These are phyloP conservation scores for Rickenella mellea DNA, from an alignment of 768 basidiomycete species.

Conservation along the genomic window DNA sequence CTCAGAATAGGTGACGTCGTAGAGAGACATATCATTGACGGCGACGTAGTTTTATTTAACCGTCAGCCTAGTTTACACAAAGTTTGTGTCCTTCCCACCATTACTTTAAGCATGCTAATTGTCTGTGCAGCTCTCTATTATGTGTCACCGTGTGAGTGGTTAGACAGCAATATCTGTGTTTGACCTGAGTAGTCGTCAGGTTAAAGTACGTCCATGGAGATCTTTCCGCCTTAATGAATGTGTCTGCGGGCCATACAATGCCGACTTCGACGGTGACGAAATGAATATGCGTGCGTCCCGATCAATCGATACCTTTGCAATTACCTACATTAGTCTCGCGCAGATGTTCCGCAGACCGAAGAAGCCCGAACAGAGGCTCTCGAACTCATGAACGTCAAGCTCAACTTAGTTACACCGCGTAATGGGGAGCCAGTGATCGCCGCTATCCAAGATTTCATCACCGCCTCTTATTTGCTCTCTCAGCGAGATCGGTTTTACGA, in stretches of 20 bases:
- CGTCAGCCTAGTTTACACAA: constrained; percentile 98
- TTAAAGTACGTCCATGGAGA: constrained; percentile 93
- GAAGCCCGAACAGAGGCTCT: constrained; percentile 96
- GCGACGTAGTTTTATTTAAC: constrained; percentile 96
- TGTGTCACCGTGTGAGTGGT: constrained; percentile 81
- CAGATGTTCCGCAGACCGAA: constrained; percentile 98
- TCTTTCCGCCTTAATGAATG: constrained; percentile 97
- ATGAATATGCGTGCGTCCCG: constrained; percentile 88
- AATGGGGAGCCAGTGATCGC: constrained; percentile 99
- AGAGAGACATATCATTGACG: constrained; percentile 90
- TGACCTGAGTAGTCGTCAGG: constrained; percentile 26
- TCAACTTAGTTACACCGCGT: constrained; percentile 94
- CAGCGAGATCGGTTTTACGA: constrained; percentile 89
- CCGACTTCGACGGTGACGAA: constrained; percentile 99
- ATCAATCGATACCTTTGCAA: neutral
- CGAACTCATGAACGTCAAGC: constrained; percentile 93
- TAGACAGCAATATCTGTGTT: neutral
- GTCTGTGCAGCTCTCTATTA: constrained; percentile 76
- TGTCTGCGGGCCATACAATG: constrained; percentile 98
- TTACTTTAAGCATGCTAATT: constrained; percentile 4
- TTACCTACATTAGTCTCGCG: constrained; percentile 3
- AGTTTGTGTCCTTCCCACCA: constrained; percentile 25
- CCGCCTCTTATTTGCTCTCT: constrained; percentile 92
- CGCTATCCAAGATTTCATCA: constrained; percentile 99
- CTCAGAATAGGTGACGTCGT: constrained; percentile 85